These are phyloP conservation scores for Eucalyptus dawsonii DNA, from an alignment of 345 rosid species.

Conservation along the genomic window DNA sequence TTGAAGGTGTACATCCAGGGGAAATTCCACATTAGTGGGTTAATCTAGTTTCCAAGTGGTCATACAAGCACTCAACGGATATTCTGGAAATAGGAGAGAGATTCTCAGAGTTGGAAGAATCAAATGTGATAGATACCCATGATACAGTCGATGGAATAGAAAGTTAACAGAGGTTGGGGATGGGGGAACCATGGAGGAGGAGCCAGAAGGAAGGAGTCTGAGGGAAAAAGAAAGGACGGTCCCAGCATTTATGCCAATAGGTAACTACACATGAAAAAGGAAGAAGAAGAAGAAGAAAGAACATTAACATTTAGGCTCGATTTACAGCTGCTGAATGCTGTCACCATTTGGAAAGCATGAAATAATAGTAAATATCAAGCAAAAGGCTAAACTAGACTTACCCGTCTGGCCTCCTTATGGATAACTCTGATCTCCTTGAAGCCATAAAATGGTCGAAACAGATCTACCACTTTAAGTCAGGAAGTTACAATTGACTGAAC, in stretches of 20 bases:
- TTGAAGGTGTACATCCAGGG: background rate
- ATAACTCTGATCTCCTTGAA: slow-evolving; percentile 48
- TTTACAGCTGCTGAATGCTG: background rate
- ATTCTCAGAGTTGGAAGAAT: background rate
- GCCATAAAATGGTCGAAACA: slow-evolving; percentile 51
- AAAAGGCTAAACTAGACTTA: slow-evolving; percentile 9
- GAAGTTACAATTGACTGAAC: background rate
- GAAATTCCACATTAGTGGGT: background rate
- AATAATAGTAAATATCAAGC: background rate
- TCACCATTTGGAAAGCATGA: background rate
- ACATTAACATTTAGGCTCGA: background rate
- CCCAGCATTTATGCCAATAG: background rate
- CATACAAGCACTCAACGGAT: background rate
- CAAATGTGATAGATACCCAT: background rate
- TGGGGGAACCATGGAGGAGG: background rate
- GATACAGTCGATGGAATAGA: background rate
- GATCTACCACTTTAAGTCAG: slow-evolving; percentile 21
- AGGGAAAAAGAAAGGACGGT: background rate
- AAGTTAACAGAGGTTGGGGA: background rate
- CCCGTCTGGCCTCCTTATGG: slow-evolving; percentile 47
- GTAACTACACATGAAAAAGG: background rate
- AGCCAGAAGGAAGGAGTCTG: background rate
- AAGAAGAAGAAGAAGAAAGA: background rate
- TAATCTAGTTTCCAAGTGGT: background rate
- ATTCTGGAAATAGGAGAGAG: background rate